Evolutionary conservation across 805 yeast genomes (phyloP), one percentile per base, ranked within the genome.

Genomic region (Metschnikowia lachancei): DNA sequence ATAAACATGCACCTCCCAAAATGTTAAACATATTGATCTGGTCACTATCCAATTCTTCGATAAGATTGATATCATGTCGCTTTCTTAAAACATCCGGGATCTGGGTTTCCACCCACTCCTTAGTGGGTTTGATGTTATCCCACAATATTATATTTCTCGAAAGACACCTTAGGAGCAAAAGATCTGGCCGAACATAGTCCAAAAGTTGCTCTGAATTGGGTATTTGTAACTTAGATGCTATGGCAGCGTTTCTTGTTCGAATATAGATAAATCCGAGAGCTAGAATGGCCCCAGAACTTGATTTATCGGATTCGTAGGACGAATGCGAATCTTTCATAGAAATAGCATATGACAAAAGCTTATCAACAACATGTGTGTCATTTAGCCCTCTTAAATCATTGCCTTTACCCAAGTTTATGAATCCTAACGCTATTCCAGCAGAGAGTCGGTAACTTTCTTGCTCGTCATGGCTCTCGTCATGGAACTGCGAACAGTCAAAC

Each of bases 351-450:
- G 81, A 69, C 35, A 84, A 60, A 30, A 89, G 66, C 40, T 68
- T 70, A 48, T 84, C 89, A 19, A 82, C 78, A 4, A 86, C 76
- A 54, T 76, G 82, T 0, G 84, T 74, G 58, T 85, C 94, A 49
- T 77, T 77, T 36, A 80, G 63, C 0, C 82, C 82, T 39, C 76
- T 68, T 40, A 84, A 63, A 49, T 77, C 79, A 43, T 77, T 76
- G 1, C 94, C 95, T 46, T 80, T 78, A 0, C 95, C 96, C 26
- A 90, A 63, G 57, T 91, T 90, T 13, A 90, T 82, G 46, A 83
- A 78, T 0, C 99, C 99, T 14, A 91, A 65, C 0, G 96, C 81
- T 35, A 92, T 78, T 0, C 99, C 99, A 1, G 95, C 95, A 1
- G 95, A 87, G 11, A 88, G 67, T 45, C 95, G 69, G 57, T 91